Evolutionary conservation across 2,329 filamentous ascomycete genomes (phyloP).

Genomic region (Tolypocladium guangdongense): DNA sequence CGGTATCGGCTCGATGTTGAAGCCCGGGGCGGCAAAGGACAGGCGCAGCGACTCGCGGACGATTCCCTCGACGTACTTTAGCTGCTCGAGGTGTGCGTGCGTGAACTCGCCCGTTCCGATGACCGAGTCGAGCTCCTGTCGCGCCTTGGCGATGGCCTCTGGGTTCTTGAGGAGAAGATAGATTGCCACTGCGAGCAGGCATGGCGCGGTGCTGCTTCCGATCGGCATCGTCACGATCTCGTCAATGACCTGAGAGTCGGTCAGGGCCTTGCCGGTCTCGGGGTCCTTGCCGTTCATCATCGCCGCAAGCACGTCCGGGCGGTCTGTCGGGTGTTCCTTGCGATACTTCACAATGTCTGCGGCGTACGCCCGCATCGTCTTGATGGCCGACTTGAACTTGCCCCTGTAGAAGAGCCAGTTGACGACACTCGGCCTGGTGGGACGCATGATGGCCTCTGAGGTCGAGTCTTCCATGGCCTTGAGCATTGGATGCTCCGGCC

Average conservation of each 20-base stretch:
- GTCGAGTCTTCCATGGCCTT: slow-evolving; percentile 44
- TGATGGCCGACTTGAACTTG: slow-evolving; percentile 43
- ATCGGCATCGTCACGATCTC: slow-evolving; percentile 61
- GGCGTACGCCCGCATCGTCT: slow-evolving; percentile 42
- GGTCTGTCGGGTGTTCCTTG: slow-evolving; percentile 38
- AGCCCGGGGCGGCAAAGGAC: slow-evolving; percentile 40
- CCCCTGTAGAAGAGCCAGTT: slow-evolving; percentile 40
- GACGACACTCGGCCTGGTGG: slow-evolving; percentile 37
- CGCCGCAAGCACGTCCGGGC: slow-evolving; percentile 50
- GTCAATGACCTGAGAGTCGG: slow-evolving; percentile 50
- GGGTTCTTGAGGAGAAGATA: slow-evolving; percentile 43
- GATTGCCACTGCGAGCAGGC: slow-evolving; percentile 32
- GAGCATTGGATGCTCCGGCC: slow-evolving; percentile 36
- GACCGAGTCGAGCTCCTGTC: slow-evolving; percentile 42
- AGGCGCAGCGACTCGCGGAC: slow-evolving; percentile 45
- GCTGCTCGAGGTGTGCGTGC: slow-evolving; percentile 35
- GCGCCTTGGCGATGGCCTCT: slow-evolving; percentile 32
- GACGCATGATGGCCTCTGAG: slow-evolving; percentile 43
- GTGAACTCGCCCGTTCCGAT: slow-evolving; percentile 33
- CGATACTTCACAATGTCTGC: slow-evolving; percentile 47
- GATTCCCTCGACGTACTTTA: slow-evolving; percentile 43
- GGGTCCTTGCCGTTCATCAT: slow-evolving; percentile 50
- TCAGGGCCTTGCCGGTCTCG: slow-evolving; percentile 46
- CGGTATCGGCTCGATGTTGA: slow-evolving; percentile 39
- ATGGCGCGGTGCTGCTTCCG: slow-evolving; percentile 39